phyloP scores from a whole-genome alignment of 2,329 filamentous ascomycete genomes.

The Aureobasidium namibiae region DNA sequence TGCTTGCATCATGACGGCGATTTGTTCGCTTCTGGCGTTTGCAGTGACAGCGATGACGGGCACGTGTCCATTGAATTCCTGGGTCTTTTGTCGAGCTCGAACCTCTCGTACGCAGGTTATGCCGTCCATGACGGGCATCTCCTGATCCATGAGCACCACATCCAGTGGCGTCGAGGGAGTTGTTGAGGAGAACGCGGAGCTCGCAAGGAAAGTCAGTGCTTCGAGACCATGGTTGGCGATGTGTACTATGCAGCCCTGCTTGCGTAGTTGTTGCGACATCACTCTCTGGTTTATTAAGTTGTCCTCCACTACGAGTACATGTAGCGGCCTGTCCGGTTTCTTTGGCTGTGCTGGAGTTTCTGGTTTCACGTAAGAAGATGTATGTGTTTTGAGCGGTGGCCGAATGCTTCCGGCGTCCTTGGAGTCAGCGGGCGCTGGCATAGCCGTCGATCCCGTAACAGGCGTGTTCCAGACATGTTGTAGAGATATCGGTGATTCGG shows the following conservation, averaged over 20 bases:
- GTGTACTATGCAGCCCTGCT: slow-evolving; percentile 20
- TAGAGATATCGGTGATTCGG: neutral
- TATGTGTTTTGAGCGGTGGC: neutral
- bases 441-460: slow-evolving; percentile 14
- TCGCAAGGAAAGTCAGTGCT: slow-evolving; percentile 20
- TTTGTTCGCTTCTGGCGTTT: slow-evolving; percentile 53
- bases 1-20: slow-evolving; percentile 19
- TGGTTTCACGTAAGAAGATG: neutral
- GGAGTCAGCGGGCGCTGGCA: slow-evolving; percentile 12
- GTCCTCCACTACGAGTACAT: slow-evolving; percentile 23
- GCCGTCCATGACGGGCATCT: slow-evolving; percentile 75
- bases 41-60: slow-evolving; percentile 67
- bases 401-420: neutral
- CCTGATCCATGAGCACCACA: slow-evolving; percentile 24
- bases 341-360: neutral
- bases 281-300: slow-evolving; percentile 25
- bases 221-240: slow-evolving; percentile 23
- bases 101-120: slow-evolving; percentile 61
- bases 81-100: slow-evolving; percentile 47
- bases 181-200: slow-evolving; percentile 11
- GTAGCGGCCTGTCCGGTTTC: slow-evolving; percentile 20
- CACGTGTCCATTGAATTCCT: slow-evolving; percentile 53
- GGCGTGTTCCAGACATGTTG: slow-evolving; percentile 9
- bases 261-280: slow-evolving; percentile 21
- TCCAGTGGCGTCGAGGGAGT: slow-evolving; percentile 7